These are phyloP conservation scores for Penicillium brevicompactum DNA, from an alignment of 2,329 filamentous ascomycete species.

Conservation along the genomic window DNA sequence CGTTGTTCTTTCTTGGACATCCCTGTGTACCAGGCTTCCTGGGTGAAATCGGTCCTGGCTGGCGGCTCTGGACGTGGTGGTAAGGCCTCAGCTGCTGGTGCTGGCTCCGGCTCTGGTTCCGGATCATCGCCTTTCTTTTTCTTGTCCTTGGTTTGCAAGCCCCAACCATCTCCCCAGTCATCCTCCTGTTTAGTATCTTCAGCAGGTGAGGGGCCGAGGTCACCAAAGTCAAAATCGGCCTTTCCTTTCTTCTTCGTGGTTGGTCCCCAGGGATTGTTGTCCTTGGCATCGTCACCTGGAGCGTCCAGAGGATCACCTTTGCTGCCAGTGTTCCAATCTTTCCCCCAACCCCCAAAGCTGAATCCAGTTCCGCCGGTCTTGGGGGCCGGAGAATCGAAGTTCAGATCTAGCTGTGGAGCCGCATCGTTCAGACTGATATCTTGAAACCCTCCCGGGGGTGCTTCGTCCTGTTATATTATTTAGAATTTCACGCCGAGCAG, in stretches of 20 bases:
- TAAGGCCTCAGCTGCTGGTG: conserved; percentile 10
- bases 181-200: conserved; percentile 37
- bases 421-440: conserved; percentile 68
- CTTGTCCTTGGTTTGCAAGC: conserved; percentile 31
- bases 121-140: conserved; percentile 29
- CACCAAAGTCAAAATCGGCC: conserved; percentile 46
- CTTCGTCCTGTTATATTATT: conserved; percentile 31
- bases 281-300: conserved; percentile 32
- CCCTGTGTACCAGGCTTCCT: conserved; percentile 36
- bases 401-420: conserved; percentile 60
- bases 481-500: not conserved
- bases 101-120: conserved; percentile 9
- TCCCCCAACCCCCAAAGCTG: conserved; percentile 62
- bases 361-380: conserved; percentile 41
- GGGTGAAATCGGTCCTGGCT: conserved; percentile 22
- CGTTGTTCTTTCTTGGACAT: conserved; percentile 35
- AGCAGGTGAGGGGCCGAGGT: conserved; percentile 43
- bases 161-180: conserved; percentile 28
- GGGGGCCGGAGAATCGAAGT: conserved; percentile 52
- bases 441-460: conserved; percentile 59
- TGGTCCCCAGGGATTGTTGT: conserved; percentile 46
- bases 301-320: conserved; percentile 42
- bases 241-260: conserved; percentile 41
- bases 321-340: conserved; percentile 53
- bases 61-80: conserved; percentile 18